Evolutionary conservation across 345 rosid species (phyloP), one percentile per base, ranked within the genome.

Genomic region (Murraya koenigii): DNA sequence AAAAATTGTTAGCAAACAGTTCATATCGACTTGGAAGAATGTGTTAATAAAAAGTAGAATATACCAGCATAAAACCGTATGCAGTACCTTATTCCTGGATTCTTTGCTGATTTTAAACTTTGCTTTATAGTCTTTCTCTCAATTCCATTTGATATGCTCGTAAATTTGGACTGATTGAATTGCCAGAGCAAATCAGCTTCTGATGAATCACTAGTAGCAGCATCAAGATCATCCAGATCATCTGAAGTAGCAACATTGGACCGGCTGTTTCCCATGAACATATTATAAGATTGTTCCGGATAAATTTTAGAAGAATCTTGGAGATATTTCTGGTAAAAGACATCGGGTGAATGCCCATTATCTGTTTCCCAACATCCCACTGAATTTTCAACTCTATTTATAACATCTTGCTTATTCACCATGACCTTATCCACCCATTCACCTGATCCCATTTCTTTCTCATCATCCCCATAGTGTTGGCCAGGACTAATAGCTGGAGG

Each of bases 401-500:
- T 80, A 44, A 63, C 82, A 30, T 93, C 98, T 79, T 91, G 96
- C 80, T 89, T 92, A 83, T 95, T 95, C 71, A 96, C 99, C 98
- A 96, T 94, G 32, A 94, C 99, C 80, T 96, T 96, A 64, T 96
- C 99, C 38, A 92, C 94, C 99, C 99, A 96, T 39, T 92, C 97
- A 30, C 94, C 92, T 0, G 91, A 83, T 55, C 93, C 86, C 15
- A 77, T 76, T 79, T 90, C 94, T 81, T 74, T 89, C 52, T 92
- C 99, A 8, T 93, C 98, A 17, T 94, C 97, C 71, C 87, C 76
- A 19, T 83, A 84, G 25, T 80, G 88, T 84, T 86, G 90, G 83
- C 80, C 84, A 44, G 93, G 92, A 81, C 89, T 92, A 72, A 85
- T 81, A 68, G 85, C 90, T 4, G 99, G 98, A 49, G 97, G 98